Conservation (phyloP, 2,329 filamentous ascomycete species). For the Orbilia ellipsospora region DNA sequence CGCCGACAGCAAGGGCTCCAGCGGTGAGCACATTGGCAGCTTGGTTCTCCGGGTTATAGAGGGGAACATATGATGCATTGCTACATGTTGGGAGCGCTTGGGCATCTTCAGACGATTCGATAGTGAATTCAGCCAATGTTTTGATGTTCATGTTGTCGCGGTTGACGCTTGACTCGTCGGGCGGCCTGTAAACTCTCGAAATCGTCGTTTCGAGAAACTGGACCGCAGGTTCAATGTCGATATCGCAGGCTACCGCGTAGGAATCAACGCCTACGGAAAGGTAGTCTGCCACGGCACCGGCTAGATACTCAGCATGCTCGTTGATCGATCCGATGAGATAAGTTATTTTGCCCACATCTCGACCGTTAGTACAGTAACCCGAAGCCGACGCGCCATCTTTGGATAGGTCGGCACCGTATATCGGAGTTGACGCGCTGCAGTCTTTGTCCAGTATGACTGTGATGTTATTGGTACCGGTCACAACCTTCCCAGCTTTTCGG, state of each 20-base stretch:
- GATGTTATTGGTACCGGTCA: constrained; percentile 36
- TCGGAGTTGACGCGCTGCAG: constrained; percentile 48
- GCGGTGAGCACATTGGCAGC: constrained; percentile 28
- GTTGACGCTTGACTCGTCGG: constrained; percentile 36
- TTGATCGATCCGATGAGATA: constrained; percentile 49
- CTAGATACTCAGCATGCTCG: constrained; percentile 35
- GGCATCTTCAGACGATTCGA: constrained; percentile 29
- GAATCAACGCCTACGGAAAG: constrained; percentile 36
- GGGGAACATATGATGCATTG: constrained; percentile 30
- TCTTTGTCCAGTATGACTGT: constrained; percentile 36
- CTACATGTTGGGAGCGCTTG: constrained; percentile 9
- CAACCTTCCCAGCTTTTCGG: constrained; percentile 28
- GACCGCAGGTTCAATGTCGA: constrained; percentile 36
- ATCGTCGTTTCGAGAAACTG: constrained; percentile 49
- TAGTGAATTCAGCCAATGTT: constrained; percentile 37
- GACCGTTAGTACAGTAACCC: constrained; percentile 27
- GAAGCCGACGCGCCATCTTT: constrained; percentile 46
- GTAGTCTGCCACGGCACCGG: constrained; percentile 34
- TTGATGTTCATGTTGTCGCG: constrained; percentile 38
- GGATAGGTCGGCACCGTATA: constrained; percentile 40
- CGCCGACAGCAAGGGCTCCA: constrained; percentile 44
- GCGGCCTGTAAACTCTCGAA: constrained; percentile 46
- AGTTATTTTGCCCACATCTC: constrained; percentile 32
- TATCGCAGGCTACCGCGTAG: constrained; percentile 47
- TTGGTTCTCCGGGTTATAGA: constrained; percentile 44